Base-by-base conservation (phyloP, 306 rosid genomes). In the Cucurbita ficifolia region DNA sequence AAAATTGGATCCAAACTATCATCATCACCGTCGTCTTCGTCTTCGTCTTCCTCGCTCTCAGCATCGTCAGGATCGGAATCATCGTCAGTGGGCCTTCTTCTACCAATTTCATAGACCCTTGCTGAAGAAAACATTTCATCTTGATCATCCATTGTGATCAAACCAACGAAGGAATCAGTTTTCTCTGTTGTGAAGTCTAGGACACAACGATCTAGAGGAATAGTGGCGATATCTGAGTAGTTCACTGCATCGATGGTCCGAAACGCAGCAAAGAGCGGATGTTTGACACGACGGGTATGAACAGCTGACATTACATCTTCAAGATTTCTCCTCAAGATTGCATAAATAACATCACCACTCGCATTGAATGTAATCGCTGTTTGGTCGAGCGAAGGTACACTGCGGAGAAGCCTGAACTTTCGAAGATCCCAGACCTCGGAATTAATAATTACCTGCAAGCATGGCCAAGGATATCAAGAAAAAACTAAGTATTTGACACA, bases 341-440 rank as follows among this genome's bases (percentile, higher is more conserved):
- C 99, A 82, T 95, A 95, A 74, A 95, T 95, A 46, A 95, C 99
- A 75, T 95, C 99, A n/a, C 99, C 97, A 3, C 90, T 86, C 0
- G 91, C 90, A 79, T 95, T 95, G 74, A 95, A 95, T 53, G 97
- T 91, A 67, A 95, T 85, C 40, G 90, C 35, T 29, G 97, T 95
- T 73, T 95, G 99, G 83, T 95, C 97, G 19, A 95, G 85, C 6
- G 99, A 95, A 82, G 97, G 96, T 43, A 95, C 97, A 68, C 96
- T 91, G 0, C 99, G 96, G 29, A 91, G 84, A 74, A 95, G 89
- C 76, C 95, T 86, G 53, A 85, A 88, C 79, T 91, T 95, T 65
- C 99, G 91, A 57, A 89, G 85, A 94, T 90, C 99, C 99, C 99
- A 95, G 65, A 95, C 99, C 84, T 95, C 99, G 0, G 97, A 95